Percentiles rank a stretch among this genome's conserved stretches.
These are phyloP conservation scores for Alternaria ethzedia DNA, from an alignment of 2,329 filamentous ascomycete species.

Conservation along the genomic window DNA sequence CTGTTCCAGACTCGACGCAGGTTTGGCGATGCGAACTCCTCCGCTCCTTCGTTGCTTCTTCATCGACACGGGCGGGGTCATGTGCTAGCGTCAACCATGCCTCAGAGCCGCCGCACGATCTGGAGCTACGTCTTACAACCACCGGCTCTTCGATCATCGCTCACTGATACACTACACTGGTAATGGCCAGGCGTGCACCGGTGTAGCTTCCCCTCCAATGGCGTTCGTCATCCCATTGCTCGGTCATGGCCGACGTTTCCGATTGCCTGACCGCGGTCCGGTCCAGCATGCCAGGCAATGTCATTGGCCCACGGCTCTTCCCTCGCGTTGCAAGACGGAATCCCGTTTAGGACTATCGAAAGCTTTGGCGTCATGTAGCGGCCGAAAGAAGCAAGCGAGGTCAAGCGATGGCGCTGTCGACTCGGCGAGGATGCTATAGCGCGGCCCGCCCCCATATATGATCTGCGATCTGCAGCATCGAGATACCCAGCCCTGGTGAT, in stretches of 20 bases:
- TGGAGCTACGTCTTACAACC: not conserved
- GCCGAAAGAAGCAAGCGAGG: slow-evolving; percentile 8
- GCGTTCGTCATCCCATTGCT: not conserved
- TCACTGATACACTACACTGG: not conserved
- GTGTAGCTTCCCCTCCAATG: not conserved
- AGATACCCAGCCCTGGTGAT: slow-evolving; percentile 5
- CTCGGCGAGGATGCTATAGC: not conserved
- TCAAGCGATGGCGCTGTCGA: not conserved
- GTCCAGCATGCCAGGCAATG: not conserved
- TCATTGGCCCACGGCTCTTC: not conserved
- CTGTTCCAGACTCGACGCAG: not conserved
- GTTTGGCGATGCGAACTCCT: not conserved
- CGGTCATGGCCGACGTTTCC: not conserved
- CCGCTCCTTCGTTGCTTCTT: not conserved
- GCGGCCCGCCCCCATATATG: slow-evolving; percentile 6
- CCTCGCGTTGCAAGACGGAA: not conserved
- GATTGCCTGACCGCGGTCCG: not conserved
- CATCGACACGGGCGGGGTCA: not conserved
- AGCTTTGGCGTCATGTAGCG: not conserved
- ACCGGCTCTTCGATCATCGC: not conserved
- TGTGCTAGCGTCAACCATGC: not conserved
- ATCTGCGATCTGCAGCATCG: slow-evolving; percentile 10
- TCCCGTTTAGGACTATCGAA: not conserved
- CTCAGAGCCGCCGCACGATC: not conserved
- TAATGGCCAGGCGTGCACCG: not conserved